A percentile compares a stretch with the other conserved stretches of the same genome.
These are phyloP conservation scores for Vitis amurensis DNA, from an alignment of 164 flowering plant species.

Conservation along the genomic window DNA sequence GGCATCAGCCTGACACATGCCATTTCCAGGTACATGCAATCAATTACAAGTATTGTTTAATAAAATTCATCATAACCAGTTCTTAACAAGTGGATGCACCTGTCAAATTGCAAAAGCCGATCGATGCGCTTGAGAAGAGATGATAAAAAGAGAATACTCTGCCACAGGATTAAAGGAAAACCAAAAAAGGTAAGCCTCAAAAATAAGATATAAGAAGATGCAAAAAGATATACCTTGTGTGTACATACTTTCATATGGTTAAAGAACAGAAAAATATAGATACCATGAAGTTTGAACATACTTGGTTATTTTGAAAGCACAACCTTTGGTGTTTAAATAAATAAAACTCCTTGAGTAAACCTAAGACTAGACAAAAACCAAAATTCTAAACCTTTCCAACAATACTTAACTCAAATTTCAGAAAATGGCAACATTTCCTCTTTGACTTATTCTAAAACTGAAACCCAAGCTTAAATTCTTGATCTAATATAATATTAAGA, in stretches of 20 bases:
- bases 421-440: neutral
- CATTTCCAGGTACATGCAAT: conserved; percentile 8
- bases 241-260: too few relatives aligned
- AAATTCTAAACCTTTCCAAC: neutral
- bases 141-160: conserved; percentile 65
- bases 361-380: neutral
- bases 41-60: neutral
- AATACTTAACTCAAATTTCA: neutral
- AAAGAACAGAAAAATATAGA: too few relatives aligned
- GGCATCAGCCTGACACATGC: conserved; percentile 78
- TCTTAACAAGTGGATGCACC: conserved; percentile 41
- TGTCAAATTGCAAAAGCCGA: conserved; percentile 90
- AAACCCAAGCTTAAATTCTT: neutral
- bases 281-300: too few relatives aligned
- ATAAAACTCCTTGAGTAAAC: too few relatives aligned
- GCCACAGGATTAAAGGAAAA: conserved; percentile 19
- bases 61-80: conserved; percentile 3
- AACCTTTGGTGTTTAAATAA: too few relatives aligned
- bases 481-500: too few relatives aligned
- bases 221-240: neutral
- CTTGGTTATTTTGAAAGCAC: too few relatives aligned
- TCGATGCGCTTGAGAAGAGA: conserved; percentile 94
- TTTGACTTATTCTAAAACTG: neutral
- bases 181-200: neutral
- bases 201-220: neutral